These are phyloP conservation scores for Draba incana DNA, from an alignment of 345 rosid genomes.

Conservation along the genomic window DNA sequence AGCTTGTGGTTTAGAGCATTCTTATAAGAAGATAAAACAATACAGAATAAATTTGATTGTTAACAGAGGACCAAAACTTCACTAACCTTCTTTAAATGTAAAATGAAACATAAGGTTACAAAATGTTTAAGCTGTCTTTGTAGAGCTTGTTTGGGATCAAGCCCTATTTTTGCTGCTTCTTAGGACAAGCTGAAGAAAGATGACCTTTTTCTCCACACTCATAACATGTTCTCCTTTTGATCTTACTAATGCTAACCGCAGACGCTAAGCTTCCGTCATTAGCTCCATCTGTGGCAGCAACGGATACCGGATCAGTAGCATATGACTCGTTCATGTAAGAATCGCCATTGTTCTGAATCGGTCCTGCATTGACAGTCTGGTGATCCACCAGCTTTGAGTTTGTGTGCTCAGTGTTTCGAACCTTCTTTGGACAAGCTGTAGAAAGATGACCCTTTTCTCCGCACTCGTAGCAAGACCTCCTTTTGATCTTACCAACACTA, in stretches of 20 bases:
- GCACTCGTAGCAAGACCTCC: constrained; percentile 77
- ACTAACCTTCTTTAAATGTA: constrained; percentile 21
- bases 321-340: constrained; percentile 26
- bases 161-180: constrained; percentile 45
- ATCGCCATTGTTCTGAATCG: constrained; percentile 47
- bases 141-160: constrained; percentile 15
- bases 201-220: constrained; percentile 81
- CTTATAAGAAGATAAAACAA: constrained; percentile 17
- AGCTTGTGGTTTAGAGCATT: neutral
- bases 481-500: constrained; percentile 64
- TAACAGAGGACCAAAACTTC: constrained; percentile 34
- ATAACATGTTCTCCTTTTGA: constrained; percentile 75
- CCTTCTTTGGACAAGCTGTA: constrained; percentile 66
- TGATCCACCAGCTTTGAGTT: constrained; percentile 63
- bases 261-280: constrained; percentile 25
- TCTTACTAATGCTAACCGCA: constrained; percentile 55
- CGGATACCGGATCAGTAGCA: constrained; percentile 7
- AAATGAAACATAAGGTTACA: constrained; percentile 18
- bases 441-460: constrained; percentile 81
- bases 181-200: constrained; percentile 76
- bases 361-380: constrained; percentile 59
- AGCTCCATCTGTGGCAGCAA: constrained; percentile 21
- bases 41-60: neutral
- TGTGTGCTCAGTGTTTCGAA: constrained; percentile 38
- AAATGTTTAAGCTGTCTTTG: constrained; percentile 17